A percentile compares a stretch with the other conserved stretches of the same genome.
Evolutionary conservation across 805 yeast species (phyloP).

Genomic region (Jamesozyma piceae): DNA sequence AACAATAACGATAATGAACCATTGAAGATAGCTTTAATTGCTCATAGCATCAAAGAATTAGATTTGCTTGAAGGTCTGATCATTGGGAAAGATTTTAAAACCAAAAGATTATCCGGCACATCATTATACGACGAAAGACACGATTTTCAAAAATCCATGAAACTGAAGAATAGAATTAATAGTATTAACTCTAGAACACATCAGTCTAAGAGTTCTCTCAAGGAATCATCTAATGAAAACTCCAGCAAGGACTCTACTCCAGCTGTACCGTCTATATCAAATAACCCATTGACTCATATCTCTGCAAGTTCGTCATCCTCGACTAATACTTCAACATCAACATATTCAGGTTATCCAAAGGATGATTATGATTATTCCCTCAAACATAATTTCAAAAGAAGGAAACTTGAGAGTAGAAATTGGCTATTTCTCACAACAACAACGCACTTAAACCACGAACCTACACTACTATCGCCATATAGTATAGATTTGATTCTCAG

Average conservation of each 20-base stretch:
- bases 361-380: conserved; percentile 24
- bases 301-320: conserved; percentile 2
- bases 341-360: conserved; percentile 16
- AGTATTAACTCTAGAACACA: neutral
- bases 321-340: neutral
- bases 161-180: neutral
- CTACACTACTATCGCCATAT: conserved; percentile 27
- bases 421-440: conserved; percentile 39
- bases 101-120: conserved; percentile 59
- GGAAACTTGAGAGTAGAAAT: conserved; percentile 15
- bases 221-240: neutral
- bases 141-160: conserved; percentile 6
- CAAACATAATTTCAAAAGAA: conserved; percentile 9
- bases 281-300: neutral
- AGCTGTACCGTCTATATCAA: neutral
- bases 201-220: neutral
- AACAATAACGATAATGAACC: conserved; percentile 4
- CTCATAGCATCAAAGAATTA: conserved; percentile 56
- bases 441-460: conserved; percentile 34
- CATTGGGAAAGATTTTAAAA: conserved; percentile 59
- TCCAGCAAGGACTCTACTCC: conserved; percentile 2
- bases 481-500: conserved; percentile 38
- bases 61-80: conserved; percentile 72
- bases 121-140: conserved; percentile 39
- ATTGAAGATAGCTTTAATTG: conserved; percentile 37